Percentiles rank a stretch among this genome's conserved stretches.
phyloP scores from a whole-genome alignment of 495 filamentous ascomycete genomes.

The Tuber magnatum region DNA sequence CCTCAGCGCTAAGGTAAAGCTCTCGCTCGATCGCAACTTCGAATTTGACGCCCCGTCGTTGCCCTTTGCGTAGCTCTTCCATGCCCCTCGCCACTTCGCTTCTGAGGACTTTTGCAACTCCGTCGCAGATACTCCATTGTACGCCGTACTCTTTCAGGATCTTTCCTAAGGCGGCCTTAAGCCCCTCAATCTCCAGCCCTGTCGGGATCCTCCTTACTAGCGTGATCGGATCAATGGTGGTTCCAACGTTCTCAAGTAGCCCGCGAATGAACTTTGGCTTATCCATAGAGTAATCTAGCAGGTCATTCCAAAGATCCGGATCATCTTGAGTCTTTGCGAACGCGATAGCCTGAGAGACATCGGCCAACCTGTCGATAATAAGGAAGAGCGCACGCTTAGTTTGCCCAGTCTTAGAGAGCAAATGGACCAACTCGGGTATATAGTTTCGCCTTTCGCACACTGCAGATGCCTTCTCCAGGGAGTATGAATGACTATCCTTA shows the following conservation, averaged over 20 bases:
- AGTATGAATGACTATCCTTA: conserved; percentile 72
- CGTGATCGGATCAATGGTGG: conserved; percentile 79
- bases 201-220: conserved; percentile 85
- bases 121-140: conserved; percentile 80
- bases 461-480: conserved; percentile 68
- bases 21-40: conserved; percentile 50
- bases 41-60: conserved; percentile 79
- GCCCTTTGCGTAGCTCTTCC: conserved; percentile 65
- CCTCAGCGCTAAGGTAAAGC: conserved; percentile 30
- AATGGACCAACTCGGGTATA: conserved; percentile 83
- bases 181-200: conserved; percentile 80
- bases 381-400: conserved; percentile 81
- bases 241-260: conserved; percentile 86
- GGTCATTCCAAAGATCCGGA: conserved; percentile 84
- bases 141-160: conserved; percentile 92
- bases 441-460: conserved; percentile 73
- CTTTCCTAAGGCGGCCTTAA: conserved; percentile 72
- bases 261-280: conserved; percentile 90
- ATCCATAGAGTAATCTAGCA: conserved; percentile 92
- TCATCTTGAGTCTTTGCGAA: conserved; percentile 92
- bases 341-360: conserved; percentile 82
- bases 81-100: conserved; percentile 81
- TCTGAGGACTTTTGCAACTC: conserved; percentile 76
- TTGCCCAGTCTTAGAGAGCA: conserved; percentile 89
- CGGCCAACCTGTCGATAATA: conserved; percentile 79